These are phyloP conservation scores for Ehretia macrophylla DNA, from an alignment of 257 asterid genomes.

Conservation along the genomic window DNA sequence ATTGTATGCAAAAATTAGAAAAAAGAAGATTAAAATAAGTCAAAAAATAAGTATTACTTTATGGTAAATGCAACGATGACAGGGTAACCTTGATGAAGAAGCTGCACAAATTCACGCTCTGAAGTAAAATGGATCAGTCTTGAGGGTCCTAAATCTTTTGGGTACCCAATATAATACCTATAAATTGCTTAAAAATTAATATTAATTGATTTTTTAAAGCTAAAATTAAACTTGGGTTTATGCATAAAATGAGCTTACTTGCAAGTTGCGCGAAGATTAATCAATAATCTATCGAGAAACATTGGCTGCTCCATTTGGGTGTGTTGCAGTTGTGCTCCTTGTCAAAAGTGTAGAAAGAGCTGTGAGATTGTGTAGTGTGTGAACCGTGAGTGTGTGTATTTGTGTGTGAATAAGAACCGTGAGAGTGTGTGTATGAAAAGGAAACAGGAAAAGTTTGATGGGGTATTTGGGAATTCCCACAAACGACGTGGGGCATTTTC, in stretches of 20 bases:
- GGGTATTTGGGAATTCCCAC: no score
- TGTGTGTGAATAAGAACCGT: no score
- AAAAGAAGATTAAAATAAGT: neutral
- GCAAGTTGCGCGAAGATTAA: conserved; percentile 4
- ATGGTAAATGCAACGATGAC: conserved; percentile 93
- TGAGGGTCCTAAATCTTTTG: conserved; percentile 93
- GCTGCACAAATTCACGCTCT: conserved; percentile 91
- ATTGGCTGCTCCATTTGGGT: neutral
- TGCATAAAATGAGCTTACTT: neutral
- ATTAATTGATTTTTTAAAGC: neutral
- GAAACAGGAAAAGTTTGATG: no score
- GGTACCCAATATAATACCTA: conserved; percentile 86
- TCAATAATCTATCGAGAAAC: neutral
- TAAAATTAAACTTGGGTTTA: neutral
- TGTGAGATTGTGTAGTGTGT: no score
- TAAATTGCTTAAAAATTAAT: neutral
- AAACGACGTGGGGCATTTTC: no score
- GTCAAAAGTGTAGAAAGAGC: no score
- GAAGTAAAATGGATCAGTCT: conserved; percentile 77
- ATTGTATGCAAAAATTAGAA: neutral
- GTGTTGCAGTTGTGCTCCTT: neutral
- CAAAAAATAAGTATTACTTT: conserved; percentile 34
- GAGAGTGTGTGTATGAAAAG: no score
- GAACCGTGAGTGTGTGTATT: no score
- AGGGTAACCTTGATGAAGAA: conserved; percentile 89